phyloP scores from a whole-genome alignment of 257 asterid genomes.

The Fraxinus excelsior region DNA sequence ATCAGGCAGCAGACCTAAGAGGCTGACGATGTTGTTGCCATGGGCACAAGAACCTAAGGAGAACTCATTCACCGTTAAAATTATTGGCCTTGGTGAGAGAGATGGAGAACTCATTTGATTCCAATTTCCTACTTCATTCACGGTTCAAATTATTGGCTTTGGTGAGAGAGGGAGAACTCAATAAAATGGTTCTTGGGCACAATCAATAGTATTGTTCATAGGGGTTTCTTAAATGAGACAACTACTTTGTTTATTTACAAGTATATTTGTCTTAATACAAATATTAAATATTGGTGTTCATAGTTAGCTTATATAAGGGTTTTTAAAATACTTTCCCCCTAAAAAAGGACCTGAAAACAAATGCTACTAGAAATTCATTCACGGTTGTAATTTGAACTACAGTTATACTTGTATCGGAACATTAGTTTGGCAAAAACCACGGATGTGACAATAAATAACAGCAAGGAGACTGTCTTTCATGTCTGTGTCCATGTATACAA shows the following conservation, averaged over 20 bases:
- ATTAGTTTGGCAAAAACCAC: background rate
- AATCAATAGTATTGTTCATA: background rate
- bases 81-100: background rate
- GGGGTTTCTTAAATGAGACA: background rate
- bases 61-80: background rate
- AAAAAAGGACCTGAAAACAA: background rate
- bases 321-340: background rate
- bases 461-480: slow-evolving; percentile 4
- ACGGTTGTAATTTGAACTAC: background rate
- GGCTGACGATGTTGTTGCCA: background rate
- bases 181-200: background rate
- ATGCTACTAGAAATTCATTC: background rate
- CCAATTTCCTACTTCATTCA: background rate
- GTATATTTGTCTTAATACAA: background rate
- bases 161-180: background rate
- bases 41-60: background rate
- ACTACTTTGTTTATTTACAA: background rate
- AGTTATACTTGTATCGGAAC: background rate
- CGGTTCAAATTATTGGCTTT: background rate
- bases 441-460: background rate
- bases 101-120: background rate
- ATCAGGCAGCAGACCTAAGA: too few species aligned
- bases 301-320: background rate
- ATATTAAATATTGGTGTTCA: background rate
- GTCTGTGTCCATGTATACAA: background rate